Percentiles rank a stretch among this genome's conserved stretches.
Evolutionary conservation across 2,329 filamentous ascomycete species (phyloP).

Genomic region (Aspergillus neotritici): DNA sequence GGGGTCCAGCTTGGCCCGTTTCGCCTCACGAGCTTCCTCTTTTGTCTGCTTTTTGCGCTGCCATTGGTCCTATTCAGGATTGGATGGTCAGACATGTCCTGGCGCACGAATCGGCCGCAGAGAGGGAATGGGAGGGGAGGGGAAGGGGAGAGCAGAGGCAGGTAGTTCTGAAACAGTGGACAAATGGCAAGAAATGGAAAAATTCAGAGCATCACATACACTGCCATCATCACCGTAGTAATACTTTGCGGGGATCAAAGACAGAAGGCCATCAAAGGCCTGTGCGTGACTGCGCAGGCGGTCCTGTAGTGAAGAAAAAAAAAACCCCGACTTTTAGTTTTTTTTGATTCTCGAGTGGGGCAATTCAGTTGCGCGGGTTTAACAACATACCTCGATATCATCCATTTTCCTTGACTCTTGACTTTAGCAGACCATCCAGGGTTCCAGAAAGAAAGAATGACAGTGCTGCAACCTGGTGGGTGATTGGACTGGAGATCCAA

Average conservation of each 20-base stretch:
- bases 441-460: slow-evolving; percentile 1
- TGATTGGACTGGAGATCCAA: slow-evolving; percentile 7
- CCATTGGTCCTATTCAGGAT: slow-evolving; percentile 71
- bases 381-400: slow-evolving; percentile 36
- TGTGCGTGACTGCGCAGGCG: slow-evolving; percentile 53
- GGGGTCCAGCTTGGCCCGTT: slow-evolving; percentile 84
- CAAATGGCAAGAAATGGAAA: slow-evolving; percentile 5
- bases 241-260: slow-evolving; percentile 80
- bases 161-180: not conserved
- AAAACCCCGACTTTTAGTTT: slow-evolving; percentile 17
- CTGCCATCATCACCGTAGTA: slow-evolving; percentile 84
- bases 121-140: slow-evolving; percentile 7
- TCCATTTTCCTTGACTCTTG: slow-evolving; percentile 23
- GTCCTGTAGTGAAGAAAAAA: slow-evolving; percentile 34
- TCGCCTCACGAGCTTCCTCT: slow-evolving; percentile 73
- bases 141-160: slow-evolving; percentile 10
- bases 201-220: slow-evolving; percentile 51
- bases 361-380: slow-evolving; percentile 6
- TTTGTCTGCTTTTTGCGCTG: slow-evolving; percentile 93
- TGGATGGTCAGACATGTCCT: slow-evolving; percentile 12
- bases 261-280: slow-evolving; percentile 80
- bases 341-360: slow-evolving; percentile 5
- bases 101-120: slow-evolving; percentile 10
- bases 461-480: slow-evolving; percentile 9
- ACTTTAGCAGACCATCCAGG: slow-evolving; percentile 2